Base-by-base conservation (phyloP, 139 green algal genomes). In the Chlorella sorokiniana region DNA sequence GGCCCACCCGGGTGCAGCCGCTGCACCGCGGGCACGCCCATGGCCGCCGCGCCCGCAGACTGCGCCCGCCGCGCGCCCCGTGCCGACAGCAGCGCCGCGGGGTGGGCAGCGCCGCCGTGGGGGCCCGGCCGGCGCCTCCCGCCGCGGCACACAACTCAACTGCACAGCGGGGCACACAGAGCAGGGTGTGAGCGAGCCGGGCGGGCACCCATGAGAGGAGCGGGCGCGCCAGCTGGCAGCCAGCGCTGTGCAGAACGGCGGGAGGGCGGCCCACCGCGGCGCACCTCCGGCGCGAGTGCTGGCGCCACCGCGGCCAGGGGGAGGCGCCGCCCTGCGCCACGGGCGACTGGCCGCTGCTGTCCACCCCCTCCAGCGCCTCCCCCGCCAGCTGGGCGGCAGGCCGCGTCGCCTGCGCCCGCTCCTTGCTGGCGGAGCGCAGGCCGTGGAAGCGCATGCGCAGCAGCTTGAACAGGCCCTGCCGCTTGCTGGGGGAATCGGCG, bases 1-100 rank as follows among this genome's bases (percentile, higher is more conserved):
- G 14, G 48, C 31, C 71, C 65, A 8, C 76, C 78, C 6, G 83
- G 83, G 48, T 85, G 83, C 70, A 87, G 41, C 33, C 62, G 48
- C 59, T 11, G 52, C 40, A 45, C 31, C 3, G 44, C 59, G 25
- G 75, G 75, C 54, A 62, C 35, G 20, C 62, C 42, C 23, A 77
- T 42, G 29, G 4, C 38, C 67, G 77, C 78, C 35, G 76, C 77
- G 41, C 70, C 78, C 9, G 78, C 78, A 20, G 78, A 83, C 78
- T 61, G 51, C 4, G 54, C 42, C 1, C 81, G 64, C 75, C 75
- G 75, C 2, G 29, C 35, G 51, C n/a, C 31, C 3, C 29, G 65
- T 10, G 65, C 37, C 1, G 54, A 56, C 9, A 79, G 54, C 73
- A 69, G 54, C 73, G 29, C 1, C 42, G 11, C 14, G 18, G 54